Percentiles rank a stretch among this genome's conserved stretches.
phyloP scores from a whole-genome alignment of 495 filamentous ascomycete species.

The Hypoxylon intermedium region DNA sequence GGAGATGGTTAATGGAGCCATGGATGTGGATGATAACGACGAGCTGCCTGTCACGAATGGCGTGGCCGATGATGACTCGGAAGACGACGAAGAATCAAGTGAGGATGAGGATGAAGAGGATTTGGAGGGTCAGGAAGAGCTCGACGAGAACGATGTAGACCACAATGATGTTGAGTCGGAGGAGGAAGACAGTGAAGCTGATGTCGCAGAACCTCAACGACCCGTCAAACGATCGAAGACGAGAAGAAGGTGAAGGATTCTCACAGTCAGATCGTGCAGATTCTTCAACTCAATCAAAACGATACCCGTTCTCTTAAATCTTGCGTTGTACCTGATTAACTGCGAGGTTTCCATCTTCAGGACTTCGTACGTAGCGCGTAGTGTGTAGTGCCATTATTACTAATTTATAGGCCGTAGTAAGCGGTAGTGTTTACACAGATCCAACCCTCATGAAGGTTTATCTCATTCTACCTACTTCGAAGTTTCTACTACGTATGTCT shows the following conservation, averaged over 20 bases:
- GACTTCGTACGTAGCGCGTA: too few relatives aligned
- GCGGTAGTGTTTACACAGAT: too few relatives aligned
- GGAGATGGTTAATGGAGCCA: constrained; percentile 51
- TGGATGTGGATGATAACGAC: constrained; percentile 44
- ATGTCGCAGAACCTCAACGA: constrained; percentile 40
- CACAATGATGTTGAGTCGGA: constrained; percentile 53
- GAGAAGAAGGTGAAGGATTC: constrained; percentile 36
- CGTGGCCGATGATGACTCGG: constrained; percentile 47
- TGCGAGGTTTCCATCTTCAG: background rate
- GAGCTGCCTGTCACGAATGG: constrained; percentile 46
- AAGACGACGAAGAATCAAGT: constrained; percentile 52
- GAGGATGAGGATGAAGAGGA: constrained; percentile 49
- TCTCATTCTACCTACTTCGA: too few relatives aligned
- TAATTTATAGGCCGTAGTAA: too few relatives aligned
- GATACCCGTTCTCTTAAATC: constrained; percentile 35
- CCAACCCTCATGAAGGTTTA: too few relatives aligned
- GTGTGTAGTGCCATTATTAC: too few relatives aligned
- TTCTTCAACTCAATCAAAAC: constrained; percentile 15
- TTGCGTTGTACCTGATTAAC: background rate
- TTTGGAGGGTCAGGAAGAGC: constrained; percentile 47
- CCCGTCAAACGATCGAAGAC: constrained; percentile 46
- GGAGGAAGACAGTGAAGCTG: constrained; percentile 53
- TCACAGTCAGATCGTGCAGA: constrained; percentile 18
- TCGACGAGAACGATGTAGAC: constrained; percentile 56
- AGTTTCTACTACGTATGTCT: too few relatives aligned